Evolutionary conservation across 2,329 filamentous ascomycete genomes (phyloP), one percentile per base, ranked within the genome.

Genomic region (Aspergillus sp.): DNA sequence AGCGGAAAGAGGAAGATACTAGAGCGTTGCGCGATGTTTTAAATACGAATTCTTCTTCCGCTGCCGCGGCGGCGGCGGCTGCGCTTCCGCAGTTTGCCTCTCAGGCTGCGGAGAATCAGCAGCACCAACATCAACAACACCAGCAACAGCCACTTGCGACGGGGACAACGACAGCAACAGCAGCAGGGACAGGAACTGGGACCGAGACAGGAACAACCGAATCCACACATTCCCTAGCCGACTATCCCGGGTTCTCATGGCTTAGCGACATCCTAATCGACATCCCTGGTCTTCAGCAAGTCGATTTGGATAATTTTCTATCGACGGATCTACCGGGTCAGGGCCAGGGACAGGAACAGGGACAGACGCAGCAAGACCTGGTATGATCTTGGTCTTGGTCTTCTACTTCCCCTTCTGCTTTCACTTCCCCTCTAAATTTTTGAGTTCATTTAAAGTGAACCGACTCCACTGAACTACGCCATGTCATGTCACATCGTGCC

Each of bases 1-100:
- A 78, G 6, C 73, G 78, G 12, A 83, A 82, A 54, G 79, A 83
- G 59, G 79, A 81, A 56, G 73, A 76, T 58, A 73, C 72, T 3
- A 60, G 63, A 18, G 67, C 65, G 18, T 67, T 84, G 5, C 68
- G 67, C 0, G 72, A 78, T n/a, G 73, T 81, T 0, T 60, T 81
- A 7, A 70, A 73, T 42, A 67, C 63, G 0, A 77, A 76, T 52
- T 71, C 75, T 2, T 66, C 71, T 3, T 69, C 72, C 20, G 69
- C 70, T 12, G 59, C 24, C 24, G 24, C 4, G 0, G 24, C 24
- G 24, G 24, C 1, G 24, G 1, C 24, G 24, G 24, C 61, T 3
- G 52, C 61, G n/a, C 1, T 36, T 0, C 55, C 63, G 20, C 58
- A 46, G 50, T 54, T 61, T 1, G 0, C 1, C 9, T 7, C 26